Base-by-base conservation (phyloP, 371 early-diverging fungal species). In the Actinomortierella wolfii region DNA sequence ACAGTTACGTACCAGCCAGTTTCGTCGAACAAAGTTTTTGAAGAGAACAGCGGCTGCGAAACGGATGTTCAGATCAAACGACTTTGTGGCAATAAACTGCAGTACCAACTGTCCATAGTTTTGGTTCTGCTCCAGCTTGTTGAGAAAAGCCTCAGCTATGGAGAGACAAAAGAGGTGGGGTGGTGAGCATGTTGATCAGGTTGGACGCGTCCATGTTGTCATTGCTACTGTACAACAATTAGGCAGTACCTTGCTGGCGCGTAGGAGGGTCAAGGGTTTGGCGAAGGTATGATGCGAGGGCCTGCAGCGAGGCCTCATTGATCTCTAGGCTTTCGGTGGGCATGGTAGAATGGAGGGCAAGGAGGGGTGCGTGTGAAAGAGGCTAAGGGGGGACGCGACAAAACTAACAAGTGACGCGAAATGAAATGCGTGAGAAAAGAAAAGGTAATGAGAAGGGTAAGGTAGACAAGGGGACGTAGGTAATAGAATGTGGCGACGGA, bases 1-100 rank as follows among this genome's bases (percentile, higher is more conserved):
- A n/a, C n/a, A n/a, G n/a, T n/a, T n/a, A n/a, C n/a, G n/a, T 83
- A 93, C 95, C 68, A 78, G 77, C 99, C 99, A 99, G 63, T 90
- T 76, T 58, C 91, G 86, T 61, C 92, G 92, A 64, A 97, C 78
- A 76, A 87, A 94, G 77, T 99, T 99, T 77, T 99, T 99, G 78
- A 99, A 96, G 64, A 91, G 90, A 40, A 99, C 75, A 18, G 94
- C 86, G 14, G 90, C 92, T 3, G 96, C 88, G 58, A 94, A 87
- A 41, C 95, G 86, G 14, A 93, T 77, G 39, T 83, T 84, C 26
- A 67, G 62, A 57, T 85, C 84, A n/a, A 76, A 77, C 1, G 70
- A 55, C 48, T 81, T 77, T 69, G 82, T 85, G 48, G 81, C 81
- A 54, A 93, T 84, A 18, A 95, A 71, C 66, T 86, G 81, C 52